Evolutionary conservation across 2,329 filamentous ascomycete genomes (phyloP), one percentile per base, ranked within the genome.

Genomic region (Diaporthe sp.): DNA sequence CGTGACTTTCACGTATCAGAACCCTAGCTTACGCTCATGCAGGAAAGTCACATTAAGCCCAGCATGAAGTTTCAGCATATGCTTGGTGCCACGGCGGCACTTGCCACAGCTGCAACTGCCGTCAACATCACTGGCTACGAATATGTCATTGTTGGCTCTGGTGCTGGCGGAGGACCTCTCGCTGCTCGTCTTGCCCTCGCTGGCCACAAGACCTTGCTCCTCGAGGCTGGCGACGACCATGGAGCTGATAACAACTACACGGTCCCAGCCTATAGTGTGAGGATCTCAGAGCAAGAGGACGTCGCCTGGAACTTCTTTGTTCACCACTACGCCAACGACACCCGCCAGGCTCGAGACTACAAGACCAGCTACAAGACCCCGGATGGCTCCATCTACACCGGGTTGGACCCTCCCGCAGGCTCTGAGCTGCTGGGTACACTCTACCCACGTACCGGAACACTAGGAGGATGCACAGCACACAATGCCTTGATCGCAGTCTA

Each of bases 201-300:
- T 49, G 88, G 88, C 69, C 85, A 87, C 81, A 87, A 84, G 77
- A 87, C 87, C 8, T 83, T 89, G 34, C 83, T 90, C 7, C 85
- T 90, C 34, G 88, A 90, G 77, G 88, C 88, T 39, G 88, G 88
- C 73, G 86, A 88, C 75, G 88, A 90, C 77, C 84, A 88, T 76
- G 86, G 84, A 34, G 46, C 65, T 13, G 44, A 73, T 3, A 8
- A 46, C 46, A 62, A 73, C 42, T 84, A 89, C 76, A 57, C 69
- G 10, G 57, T 73, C 31, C 71, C 71, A 10, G 71, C 71, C 17
- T 62, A 67, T n/a, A 42, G 44, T 67, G 53, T 49, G 25, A 31
- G 42, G 55, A 46, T 62, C 28, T 53, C 55, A 25, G 71, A 73
- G 25, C 17, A 62, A 19, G 31, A 61, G n/a, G 46, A 62, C n/a